Conservation (phyloP, 2,329 filamentous ascomycete genomes). For the Aureobasidium sp. region DNA sequence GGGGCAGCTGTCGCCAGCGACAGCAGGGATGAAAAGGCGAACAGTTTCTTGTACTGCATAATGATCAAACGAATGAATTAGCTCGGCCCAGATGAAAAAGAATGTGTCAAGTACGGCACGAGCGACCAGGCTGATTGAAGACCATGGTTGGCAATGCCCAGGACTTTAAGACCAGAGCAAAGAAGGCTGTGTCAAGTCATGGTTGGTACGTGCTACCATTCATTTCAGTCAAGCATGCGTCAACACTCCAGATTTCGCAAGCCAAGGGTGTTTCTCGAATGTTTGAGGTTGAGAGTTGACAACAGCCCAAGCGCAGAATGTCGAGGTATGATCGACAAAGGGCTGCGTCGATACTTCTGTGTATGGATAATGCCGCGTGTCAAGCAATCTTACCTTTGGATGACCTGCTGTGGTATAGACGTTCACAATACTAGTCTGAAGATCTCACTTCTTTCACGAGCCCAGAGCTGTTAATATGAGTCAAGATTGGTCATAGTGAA, state of each 20-base stretch:
- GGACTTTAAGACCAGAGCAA: background rate
- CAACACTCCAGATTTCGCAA: background rate
- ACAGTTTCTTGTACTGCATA: constrained; percentile 1
- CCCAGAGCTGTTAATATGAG: background rate
- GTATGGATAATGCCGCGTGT: background rate
- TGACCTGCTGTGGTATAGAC: background rate
- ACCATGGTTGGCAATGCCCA: background rate
- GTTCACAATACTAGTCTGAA: background rate
- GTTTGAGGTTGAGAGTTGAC: constrained; percentile 3
- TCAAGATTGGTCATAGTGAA: background rate
- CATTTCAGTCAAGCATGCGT: background rate
- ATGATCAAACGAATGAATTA: background rate
- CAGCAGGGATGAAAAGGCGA: constrained; percentile 3
- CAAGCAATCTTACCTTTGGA: background rate
- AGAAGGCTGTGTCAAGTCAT: background rate
- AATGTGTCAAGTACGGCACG: background rate
- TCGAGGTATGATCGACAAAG: background rate
- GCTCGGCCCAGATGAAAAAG: background rate
- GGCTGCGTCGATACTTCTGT: background rate
- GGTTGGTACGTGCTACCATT: background rate
- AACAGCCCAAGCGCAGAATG: background rate
- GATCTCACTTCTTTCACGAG: background rate
- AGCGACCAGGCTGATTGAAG: constrained; percentile 1
- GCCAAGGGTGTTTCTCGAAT: constrained; percentile 8
- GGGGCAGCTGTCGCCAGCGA: constrained; percentile 8